A percentile compares a stretch with the other conserved stretches of the same genome.
These are phyloP conservation scores for Naegleria lovaniensis DNA, from an alignment of 208 protist species.

Conservation along the genomic window DNA sequence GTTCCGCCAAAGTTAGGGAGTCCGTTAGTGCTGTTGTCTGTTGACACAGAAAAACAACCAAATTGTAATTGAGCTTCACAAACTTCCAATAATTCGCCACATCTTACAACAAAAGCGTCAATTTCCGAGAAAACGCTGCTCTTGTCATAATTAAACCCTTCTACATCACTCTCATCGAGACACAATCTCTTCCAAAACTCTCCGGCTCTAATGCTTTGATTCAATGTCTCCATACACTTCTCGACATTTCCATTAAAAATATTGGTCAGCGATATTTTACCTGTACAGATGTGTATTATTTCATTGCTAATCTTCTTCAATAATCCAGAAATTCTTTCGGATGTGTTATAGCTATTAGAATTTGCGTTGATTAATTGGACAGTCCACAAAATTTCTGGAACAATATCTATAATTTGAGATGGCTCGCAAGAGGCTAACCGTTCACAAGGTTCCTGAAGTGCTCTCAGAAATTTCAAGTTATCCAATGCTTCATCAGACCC, in stretches of 20 bases:
- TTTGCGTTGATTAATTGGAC: conserved; percentile 84
- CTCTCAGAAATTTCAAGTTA: conserved; percentile 87
- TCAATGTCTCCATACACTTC: conserved; percentile 73
- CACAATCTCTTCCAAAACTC: conserved; percentile 84
- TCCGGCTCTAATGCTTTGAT: conserved; percentile 75
- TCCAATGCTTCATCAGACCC: conserved; percentile 85
- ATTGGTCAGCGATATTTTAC: conserved; percentile 77
- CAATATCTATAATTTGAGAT: conserved; percentile 75
- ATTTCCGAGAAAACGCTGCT: conserved; percentile 91
- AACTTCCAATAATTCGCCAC: conserved; percentile 89
- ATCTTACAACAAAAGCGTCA: conserved; percentile 91
- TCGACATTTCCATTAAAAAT: conserved; percentile 87
- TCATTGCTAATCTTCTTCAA: conserved; percentile 88
- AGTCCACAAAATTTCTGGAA: conserved; percentile 75
- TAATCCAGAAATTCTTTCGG: conserved; percentile 76
- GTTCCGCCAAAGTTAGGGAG: conserved; percentile 86
- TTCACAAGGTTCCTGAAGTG: conserved; percentile 83
- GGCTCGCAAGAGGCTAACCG: conserved; percentile 66
- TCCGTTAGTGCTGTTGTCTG: conserved; percentile 48
- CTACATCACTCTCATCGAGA: conserved; percentile 66
- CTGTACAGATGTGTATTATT: conserved; percentile 87
- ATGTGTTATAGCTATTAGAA: conserved; percentile 86
- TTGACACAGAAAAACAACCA: conserved; percentile 48
- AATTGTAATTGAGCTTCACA: conserved; percentile 94
- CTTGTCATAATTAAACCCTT: conserved; percentile 69